Evolutionary conservation across 192 early-diverging fungal genomes (phyloP), one percentile per base, ranked within the genome.

Genomic region (Coemansia sp.): DNA sequence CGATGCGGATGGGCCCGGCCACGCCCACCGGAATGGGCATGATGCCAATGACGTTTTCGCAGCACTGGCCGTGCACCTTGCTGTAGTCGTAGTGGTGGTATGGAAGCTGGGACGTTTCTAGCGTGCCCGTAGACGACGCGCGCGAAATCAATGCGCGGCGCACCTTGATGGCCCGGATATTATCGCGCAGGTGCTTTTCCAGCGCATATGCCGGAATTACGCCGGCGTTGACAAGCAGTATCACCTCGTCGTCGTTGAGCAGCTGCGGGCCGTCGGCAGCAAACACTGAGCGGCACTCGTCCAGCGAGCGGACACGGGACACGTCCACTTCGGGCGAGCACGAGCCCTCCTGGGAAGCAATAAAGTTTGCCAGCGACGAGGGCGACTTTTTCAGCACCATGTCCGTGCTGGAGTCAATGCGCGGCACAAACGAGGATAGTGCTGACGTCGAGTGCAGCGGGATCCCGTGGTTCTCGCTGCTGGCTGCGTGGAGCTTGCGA

Each of bases 11-110:
- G 0, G 94, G 94, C 6, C 93, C 94, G 14, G 93, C 93, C 65
- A 96, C 85, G 53, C 94, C 94, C 6, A 96, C 85, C 3, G 94
- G 94, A 37, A 96, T 66, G 6, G 93, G 94, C 80, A 92, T 83
- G 51, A 95, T 88, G 43, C 94, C 94, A 60, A 96, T 86, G 8
- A 96, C 94, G 73, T 95, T 96, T 71, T 96, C 94, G 64, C 94
- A 96, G 81, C 94, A 96, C 55, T 88, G 84, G 12, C 94, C 94
- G 62, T 87, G 83, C 5, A 96, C 89, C 63, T 88, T 87, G 58
- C 81, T 79, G 66, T 96, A 96, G 74, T 92, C 89, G 66, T 94
- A 96, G 69, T 89, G 83, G 42, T 88, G 74, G 60, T 89, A 79
- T 21, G 94, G 94, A 46, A 96, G 76, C 11, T 75, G 65, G 44